Conservation (phyloP, 805 yeast species). For the Wickerhamiella siamensis region DNA sequence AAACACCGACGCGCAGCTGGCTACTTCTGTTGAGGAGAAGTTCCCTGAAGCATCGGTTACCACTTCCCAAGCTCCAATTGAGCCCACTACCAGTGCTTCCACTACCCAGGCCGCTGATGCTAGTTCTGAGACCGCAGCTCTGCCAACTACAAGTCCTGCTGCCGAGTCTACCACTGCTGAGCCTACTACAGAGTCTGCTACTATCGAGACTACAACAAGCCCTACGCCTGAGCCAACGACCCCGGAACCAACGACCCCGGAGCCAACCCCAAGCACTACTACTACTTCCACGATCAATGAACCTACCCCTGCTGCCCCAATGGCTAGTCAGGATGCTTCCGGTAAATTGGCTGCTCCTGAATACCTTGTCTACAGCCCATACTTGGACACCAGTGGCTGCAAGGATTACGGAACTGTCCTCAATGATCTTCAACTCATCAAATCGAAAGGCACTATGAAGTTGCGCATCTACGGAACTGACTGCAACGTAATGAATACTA, state of each 20-base stretch:
- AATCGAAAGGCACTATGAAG: slow-evolving; percentile 44
- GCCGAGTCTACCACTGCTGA: slow-evolving; percentile 15
- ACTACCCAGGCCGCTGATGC: slow-evolving; percentile 15
- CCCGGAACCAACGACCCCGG: slow-evolving; percentile 15
- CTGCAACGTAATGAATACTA: slow-evolving; percentile 53
- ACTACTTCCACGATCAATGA: slow-evolving; percentile 21
- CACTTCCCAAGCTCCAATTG: slow-evolving; percentile 4
- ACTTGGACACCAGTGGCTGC: slow-evolving; percentile 52
- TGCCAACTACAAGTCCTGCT: slow-evolving; percentile 20
- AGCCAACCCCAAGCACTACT: slow-evolving; percentile 15
- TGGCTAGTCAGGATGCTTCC: slow-evolving; percentile 16
- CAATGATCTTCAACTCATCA: slow-evolving; percentile 45
- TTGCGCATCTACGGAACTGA: slow-evolving; percentile 80
- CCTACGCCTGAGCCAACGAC: slow-evolving; percentile 21
- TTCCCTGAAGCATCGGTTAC: background rate
- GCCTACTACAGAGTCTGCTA: slow-evolving; percentile 21
- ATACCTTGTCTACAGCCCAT: slow-evolving; percentile 38
- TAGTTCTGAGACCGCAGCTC: slow-evolving; percentile 18
- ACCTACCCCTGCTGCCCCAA: slow-evolving; percentile 25
- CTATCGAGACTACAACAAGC: slow-evolving; percentile 21
- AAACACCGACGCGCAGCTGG: slow-evolving; percentile 8
- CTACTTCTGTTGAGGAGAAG: slow-evolving; percentile 11
- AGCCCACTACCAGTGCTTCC: slow-evolving; percentile 10
- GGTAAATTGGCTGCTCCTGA: slow-evolving; percentile 19
- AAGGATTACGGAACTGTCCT: slow-evolving; percentile 41